Base-by-base conservation (phyloP, 768 basidiomycete genomes). In the Leccinum truebloodii region DNA sequence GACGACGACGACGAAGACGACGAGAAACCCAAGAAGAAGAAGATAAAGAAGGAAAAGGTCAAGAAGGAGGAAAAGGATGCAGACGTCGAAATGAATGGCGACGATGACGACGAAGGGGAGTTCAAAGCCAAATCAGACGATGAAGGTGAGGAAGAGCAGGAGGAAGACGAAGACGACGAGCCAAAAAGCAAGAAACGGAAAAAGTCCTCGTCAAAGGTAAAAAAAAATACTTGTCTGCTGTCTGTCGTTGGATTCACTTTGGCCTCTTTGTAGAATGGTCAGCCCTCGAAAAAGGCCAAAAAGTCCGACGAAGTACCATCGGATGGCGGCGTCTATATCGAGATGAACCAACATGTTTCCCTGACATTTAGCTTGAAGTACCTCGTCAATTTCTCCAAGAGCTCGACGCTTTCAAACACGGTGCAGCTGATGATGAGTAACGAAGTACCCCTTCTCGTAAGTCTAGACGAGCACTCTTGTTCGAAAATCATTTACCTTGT, bases 341-440 rank as follows among this genome's bases (percentile, higher is more conserved):
- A 91, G 75, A 90, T 97, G 83, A 92, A 94, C 70, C 88, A 90
- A 72, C 86, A 92, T 63, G 96, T 99, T 63, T 84, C 87, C 48
- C 81, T 98, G 53, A 98, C 95, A 1, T 98, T 98, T 80, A 94
- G 92, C 34, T 80, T 98, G 67, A 98, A 98, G 76, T 99, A 98
- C 76, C 87, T 98, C 30, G 88, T 92, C 74, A 98, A 97, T 78
- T 98, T 99, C 70, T 86, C 94, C 55, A 98, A 97, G 82, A 92
- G 90, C 63, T 79, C 90, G 2, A 81, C 87, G 32, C 78, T 99
- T 41, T 83, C 86, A 14, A 80, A 78, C 63, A 83, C 79, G 28
- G 94, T 95, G 37, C 84, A 87, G 70, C 82, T 97, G 24, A 89
- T 89, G 83, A 87, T 97, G 88, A 91, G 88, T 75, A 93, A 91